A percentile compares a stretch with the other conserved stretches of the same genome.
These are phyloP conservation scores for Podospora didyma DNA, from an alignment of 495 filamentous ascomycete genomes.

Conservation along the genomic window DNA sequence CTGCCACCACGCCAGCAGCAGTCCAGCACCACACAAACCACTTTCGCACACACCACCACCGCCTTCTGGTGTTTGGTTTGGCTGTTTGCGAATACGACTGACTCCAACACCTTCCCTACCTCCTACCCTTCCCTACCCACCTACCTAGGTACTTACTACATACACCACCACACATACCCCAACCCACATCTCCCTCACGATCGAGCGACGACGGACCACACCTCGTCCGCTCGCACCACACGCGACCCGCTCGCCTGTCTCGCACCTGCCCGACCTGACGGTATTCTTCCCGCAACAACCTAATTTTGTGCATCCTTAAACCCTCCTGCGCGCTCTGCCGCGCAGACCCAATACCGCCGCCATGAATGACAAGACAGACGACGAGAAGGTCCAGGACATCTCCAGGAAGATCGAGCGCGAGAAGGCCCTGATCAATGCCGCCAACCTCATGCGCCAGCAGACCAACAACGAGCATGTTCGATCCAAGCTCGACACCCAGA, in stretches of 20 bases:
- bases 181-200: no score
- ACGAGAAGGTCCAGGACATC: conserved; percentile 82
- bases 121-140: no score
- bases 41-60: conserved; percentile 1
- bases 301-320: conserved; percentile 18
- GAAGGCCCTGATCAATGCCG: conserved; percentile 90
- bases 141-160: no score
- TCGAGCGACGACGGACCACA: no score
- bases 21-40: neutral
- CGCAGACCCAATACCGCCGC: conserved; percentile 38
- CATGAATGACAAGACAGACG: conserved; percentile 72
- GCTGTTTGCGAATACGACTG: no score
- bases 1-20: conserved; percentile 6
- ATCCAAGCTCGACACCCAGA: conserved; percentile 82
- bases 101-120: no score
- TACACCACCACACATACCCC: no score
- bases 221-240: no score
- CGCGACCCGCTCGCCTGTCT: no score
- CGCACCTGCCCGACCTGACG: no score
- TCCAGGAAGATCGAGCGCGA: conserved; percentile 97
- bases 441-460: conserved; percentile 89
- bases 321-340: conserved; percentile 28
- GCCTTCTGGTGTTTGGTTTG: no score
- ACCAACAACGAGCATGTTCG: conserved; percentile 88
- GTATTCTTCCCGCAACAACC: neutral